Percentiles rank a stretch among this genome's conserved stretches.
Conservation (phyloP, 2,329 filamentous ascomycete species). For the Raffaelea arxii region DNA sequence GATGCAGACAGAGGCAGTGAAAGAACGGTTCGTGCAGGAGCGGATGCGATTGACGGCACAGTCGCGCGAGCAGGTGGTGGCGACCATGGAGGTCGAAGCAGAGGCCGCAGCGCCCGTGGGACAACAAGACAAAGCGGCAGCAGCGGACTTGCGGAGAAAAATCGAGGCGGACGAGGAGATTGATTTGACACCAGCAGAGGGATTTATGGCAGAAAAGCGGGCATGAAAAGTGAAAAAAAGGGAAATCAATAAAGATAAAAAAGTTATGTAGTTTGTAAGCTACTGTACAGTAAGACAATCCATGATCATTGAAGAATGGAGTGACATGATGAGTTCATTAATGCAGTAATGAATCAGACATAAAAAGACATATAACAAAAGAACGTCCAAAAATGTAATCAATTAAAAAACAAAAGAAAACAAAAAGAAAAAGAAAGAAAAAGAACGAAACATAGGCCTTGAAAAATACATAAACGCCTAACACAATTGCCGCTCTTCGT, state of each 20-base stretch:
- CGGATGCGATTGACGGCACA: constrained; percentile 56
- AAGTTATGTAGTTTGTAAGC: no score
- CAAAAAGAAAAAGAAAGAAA: neutral
- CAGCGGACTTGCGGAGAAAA: constrained; percentile 26
- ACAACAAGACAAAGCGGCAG: constrained; percentile 4
- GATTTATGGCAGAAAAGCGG: constrained; percentile 16
- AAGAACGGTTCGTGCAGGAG: constrained; percentile 56
- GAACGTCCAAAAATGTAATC: neutral
- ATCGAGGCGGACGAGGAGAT: constrained; percentile 33
- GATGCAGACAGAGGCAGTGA: constrained; percentile 64
- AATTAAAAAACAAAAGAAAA: neutral
- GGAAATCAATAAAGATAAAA: no score
- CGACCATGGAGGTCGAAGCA: constrained; percentile 3
- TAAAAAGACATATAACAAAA: neutral
- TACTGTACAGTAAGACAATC: no score
- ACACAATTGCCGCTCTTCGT: constrained; percentile 4
- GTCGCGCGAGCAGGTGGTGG: constrained; percentile 21
- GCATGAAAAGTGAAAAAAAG: neutral
- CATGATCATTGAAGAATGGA: neutral
- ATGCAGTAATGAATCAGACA: neutral
- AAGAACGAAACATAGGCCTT: neutral
- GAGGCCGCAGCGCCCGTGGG: constrained; percentile 19
- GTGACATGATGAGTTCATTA: neutral
- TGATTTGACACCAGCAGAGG: constrained; percentile 28
- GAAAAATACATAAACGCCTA: constrained; percentile 1